phyloP scores from a whole-genome alignment of 345 rosid species.

The Eucalyptus globulus region DNA sequence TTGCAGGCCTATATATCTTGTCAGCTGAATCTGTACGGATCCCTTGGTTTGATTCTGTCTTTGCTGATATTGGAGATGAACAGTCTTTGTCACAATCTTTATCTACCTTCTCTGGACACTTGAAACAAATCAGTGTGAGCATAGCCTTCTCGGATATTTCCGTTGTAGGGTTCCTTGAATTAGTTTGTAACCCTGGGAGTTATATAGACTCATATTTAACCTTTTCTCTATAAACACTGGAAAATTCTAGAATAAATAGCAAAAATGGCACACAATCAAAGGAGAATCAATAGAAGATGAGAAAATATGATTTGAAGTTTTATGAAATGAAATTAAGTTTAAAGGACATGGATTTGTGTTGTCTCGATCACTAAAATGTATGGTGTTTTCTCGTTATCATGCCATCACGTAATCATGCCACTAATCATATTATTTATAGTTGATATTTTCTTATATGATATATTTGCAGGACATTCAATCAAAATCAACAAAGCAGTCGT shows the following conservation, averaged over 20 bases:
- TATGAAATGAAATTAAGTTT: background rate
- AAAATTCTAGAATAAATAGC: background rate
- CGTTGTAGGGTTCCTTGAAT: background rate
- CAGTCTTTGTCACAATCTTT: slow-evolving; percentile 85
- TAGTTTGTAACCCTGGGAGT: background rate
- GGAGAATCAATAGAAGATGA: background rate
- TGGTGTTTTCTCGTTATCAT: background rate
- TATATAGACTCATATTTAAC: background rate
- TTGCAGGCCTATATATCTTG: slow-evolving; percentile 79
- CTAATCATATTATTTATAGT: background rate
- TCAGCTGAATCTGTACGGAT: slow-evolving; percentile 71
- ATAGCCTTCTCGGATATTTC: background rate
- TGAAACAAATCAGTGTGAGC: slow-evolving; percentile 85
- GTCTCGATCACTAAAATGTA: background rate
- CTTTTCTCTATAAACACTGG: background rate
- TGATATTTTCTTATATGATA: background rate
- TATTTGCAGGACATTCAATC: slow-evolving; percentile 62
- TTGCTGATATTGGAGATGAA: slow-evolving; percentile 95
- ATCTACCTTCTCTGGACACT: slow-evolving; percentile 92
- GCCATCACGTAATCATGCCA: background rate
- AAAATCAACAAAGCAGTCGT: slow-evolving; percentile 59
- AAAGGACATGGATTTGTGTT: background rate
- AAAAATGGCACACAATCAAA: background rate
- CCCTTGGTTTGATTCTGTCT: slow-evolving; percentile 93
- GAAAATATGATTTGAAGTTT: background rate